phyloP scores from a whole-genome alignment of 306 rosid species.

The Crataegus laevigata region DNA sequence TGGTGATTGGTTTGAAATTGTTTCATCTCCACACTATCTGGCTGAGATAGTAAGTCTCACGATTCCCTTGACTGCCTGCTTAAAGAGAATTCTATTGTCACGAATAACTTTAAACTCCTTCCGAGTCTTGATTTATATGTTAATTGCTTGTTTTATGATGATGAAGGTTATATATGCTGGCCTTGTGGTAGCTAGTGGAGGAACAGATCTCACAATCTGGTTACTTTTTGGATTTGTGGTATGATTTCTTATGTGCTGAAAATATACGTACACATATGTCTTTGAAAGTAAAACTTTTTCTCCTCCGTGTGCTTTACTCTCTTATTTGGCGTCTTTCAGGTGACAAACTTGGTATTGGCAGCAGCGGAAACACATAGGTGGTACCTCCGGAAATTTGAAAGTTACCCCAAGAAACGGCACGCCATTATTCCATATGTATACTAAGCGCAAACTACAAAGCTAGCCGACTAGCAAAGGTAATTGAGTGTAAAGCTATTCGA shows the following conservation, averaged over 20 bases:
- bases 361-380: constrained; percentile 83
- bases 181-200: constrained; percentile 75
- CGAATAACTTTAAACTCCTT: neutral
- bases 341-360: constrained; percentile 59
- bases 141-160: neutral
- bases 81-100: neutral
- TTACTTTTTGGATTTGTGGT: constrained; percentile 77
- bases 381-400: constrained; percentile 69
- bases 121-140: neutral
- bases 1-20: constrained; percentile 82
- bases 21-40: constrained; percentile 86
- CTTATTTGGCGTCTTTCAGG: constrained; percentile 33
- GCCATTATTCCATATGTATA: constrained; percentile 59
- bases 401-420: constrained; percentile 51
- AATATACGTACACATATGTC: neutral
- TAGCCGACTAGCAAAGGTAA: neutral
- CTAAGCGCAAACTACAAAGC: constrained; percentile 11
- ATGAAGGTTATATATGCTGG: constrained; percentile 73
- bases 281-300: neutral
- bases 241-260: neutral
- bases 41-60: constrained; percentile 66
- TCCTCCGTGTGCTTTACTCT: neutral
- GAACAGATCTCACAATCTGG: constrained; percentile 73
- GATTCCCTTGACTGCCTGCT: constrained; percentile 4
- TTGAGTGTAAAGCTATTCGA: neutral